These are phyloP conservation scores for Phytophthora cryptogea DNA, from an alignment of 352 stramenopile species.

Conservation along the genomic window DNA sequence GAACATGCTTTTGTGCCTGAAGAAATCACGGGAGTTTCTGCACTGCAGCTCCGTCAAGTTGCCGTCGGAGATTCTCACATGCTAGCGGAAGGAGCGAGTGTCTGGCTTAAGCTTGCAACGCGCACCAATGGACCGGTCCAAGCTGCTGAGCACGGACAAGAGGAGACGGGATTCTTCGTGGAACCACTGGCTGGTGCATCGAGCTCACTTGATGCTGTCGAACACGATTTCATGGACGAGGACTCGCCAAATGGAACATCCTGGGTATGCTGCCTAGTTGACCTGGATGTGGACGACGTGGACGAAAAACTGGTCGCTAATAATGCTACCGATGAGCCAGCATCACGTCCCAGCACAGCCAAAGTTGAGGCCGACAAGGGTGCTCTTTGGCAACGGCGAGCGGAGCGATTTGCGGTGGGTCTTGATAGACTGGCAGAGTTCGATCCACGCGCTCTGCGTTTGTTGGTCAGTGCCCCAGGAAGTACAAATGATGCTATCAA, in stretches of 20 bases:
- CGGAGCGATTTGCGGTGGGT: slow-evolving; percentile 21
- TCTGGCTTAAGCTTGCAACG: slow-evolving; percentile 51
- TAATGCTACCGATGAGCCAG: slow-evolving; percentile 1
- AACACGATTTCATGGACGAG: slow-evolving; percentile 24
- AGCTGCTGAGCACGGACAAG: slow-evolving; percentile 9
- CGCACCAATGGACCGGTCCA: slow-evolving; percentile 14
- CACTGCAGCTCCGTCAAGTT: slow-evolving; percentile 47
- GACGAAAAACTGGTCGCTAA: slow-evolving; percentile 32
- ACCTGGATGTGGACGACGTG: slow-evolving; percentile 62
- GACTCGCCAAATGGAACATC: not conserved
- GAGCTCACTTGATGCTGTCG: slow-evolving; percentile 30
- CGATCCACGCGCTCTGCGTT: slow-evolving; percentile 18
- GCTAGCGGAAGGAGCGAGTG: slow-evolving; percentile 62
- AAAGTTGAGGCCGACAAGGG: slow-evolving; percentile 22
- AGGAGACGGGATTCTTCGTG: slow-evolving; percentile 33
- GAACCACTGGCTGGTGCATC: slow-evolving; percentile 27
- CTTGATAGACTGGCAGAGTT: slow-evolving; percentile 27
- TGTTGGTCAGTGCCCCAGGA: slow-evolving; percentile 12
- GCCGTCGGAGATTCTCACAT: slow-evolving; percentile 61
- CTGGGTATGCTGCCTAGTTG: slow-evolving; percentile 42
- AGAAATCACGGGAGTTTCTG: slow-evolving; percentile 27
- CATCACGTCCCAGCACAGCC: slow-evolving; percentile 15
- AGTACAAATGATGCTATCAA: slow-evolving; percentile 18
- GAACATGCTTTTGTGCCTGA: slow-evolving; percentile 66
- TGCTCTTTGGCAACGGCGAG: slow-evolving; percentile 30